Conservation (phyloP, 2,329 filamentous ascomycete genomes). For the Pseudocercospora cruenta region DNA sequence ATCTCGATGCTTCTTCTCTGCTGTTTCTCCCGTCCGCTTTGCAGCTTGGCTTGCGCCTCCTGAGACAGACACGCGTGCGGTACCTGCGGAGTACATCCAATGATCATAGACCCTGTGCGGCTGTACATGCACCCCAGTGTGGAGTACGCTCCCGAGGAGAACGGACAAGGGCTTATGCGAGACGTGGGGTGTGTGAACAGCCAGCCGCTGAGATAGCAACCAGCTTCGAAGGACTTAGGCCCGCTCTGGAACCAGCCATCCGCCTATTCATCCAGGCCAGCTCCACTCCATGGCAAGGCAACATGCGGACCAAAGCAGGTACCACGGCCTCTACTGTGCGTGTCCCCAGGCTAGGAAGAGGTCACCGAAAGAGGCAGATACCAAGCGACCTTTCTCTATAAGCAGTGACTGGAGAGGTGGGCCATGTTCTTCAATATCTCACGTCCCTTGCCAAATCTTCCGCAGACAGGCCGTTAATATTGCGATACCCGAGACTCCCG, state of each 20-base stretch:
- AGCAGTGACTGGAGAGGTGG: not conserved
- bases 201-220: not conserved
- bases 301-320: slow-evolving; percentile 4
- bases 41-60: slow-evolving; percentile 9
- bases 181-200: not conserved
- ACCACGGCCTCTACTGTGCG: not conserved
- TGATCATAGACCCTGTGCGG: not conserved
- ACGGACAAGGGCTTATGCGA: not conserved
- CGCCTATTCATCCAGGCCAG: not conserved
- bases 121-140: slow-evolving; percentile 12
- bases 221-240: not conserved
- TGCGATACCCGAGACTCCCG: slow-evolving; percentile 11
- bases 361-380: not conserved
- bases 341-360: not conserved
- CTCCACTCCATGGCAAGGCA: slow-evolving; percentile 3
- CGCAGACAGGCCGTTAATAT: slow-evolving; percentile 5
- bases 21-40: not conserved
- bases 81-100: slow-evolving; percentile 16
- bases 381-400: not conserved
- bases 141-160: slow-evolving; percentile 7
- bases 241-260: slow-evolving; percentile 1
- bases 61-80: slow-evolving; percentile 3
- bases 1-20: slow-evolving; percentile 7
- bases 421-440: slow-evolving; percentile 6
- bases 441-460: not conserved